Conservation (phyloP, 768 basidiomycete species). For the Tylopilus rubrobrunneus region DNA sequence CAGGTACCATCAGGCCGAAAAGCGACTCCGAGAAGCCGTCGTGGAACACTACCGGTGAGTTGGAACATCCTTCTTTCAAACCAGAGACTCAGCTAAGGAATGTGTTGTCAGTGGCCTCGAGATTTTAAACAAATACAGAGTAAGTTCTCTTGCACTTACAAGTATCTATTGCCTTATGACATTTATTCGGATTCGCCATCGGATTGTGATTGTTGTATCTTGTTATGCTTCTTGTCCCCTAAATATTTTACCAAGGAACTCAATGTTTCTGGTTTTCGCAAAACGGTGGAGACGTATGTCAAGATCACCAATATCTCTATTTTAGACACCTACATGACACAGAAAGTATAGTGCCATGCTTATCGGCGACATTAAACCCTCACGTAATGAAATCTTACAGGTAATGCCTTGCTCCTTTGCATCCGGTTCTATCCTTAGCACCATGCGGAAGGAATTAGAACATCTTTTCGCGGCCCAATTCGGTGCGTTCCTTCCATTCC, state of each 20-base stretch:
- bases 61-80: neutral
- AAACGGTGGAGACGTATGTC: constrained; percentile 82
- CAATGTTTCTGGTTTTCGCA: constrained; percentile 87
- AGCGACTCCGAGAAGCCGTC: constrained; percentile 77
- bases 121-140: constrained; percentile 84
- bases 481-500: constrained; percentile 35
- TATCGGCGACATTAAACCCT: neutral
- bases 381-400: constrained; percentile 29
- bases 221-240: neutral
- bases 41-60: constrained; percentile 75
- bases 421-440: constrained; percentile 53
- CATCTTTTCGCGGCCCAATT: constrained; percentile 72
- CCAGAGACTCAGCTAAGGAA: constrained; percentile 7
- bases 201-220: neutral
- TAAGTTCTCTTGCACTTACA: constrained; percentile 22
- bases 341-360: constrained; percentile 48
- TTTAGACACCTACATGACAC: constrained; percentile 74
- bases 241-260: constrained; percentile 49
- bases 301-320: constrained; percentile 71
- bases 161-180: neutral
- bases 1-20: constrained; percentile 78
- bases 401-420: constrained; percentile 69
- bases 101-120: constrained; percentile 59
- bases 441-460: constrained; percentile 75
- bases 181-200: neutral